phyloP scores from a whole-genome alignment of 1,139 yeast genomes.

The Candida labiduridarum region DNA sequence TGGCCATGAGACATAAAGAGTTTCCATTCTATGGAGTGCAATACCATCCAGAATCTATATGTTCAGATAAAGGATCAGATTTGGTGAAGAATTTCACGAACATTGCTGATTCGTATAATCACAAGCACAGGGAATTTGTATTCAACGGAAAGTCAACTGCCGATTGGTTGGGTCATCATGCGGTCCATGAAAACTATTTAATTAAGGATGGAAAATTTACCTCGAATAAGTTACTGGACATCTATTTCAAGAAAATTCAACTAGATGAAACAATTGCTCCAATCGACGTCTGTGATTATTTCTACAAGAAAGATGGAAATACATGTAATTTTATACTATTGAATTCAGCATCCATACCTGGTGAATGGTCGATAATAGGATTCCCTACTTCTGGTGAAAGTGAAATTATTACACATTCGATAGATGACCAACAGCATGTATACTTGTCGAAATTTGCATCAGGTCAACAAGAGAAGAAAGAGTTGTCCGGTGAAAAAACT shows the following conservation, averaged over 20 bases:
- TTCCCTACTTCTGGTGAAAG: conserved; percentile 57
- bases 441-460: conserved; percentile 20
- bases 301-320: conserved; percentile 19
- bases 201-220: conserved; percentile 14
- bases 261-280: conserved; percentile 24
- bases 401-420: conserved; percentile 67
- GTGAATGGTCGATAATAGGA: conserved; percentile 87
- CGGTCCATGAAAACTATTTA: conserved; percentile 16
- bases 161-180: conserved; percentile 14
- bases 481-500: conserved; percentile 9
- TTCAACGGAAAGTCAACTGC: neutral
- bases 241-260: conserved; percentile 21
- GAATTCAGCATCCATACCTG: conserved; percentile 79
- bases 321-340: conserved; percentile 54
- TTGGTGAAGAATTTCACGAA: conserved; percentile 65
- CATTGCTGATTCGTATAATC: conserved; percentile 48
- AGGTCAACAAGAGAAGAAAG: conserved; percentile 10
- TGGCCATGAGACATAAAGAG: conserved; percentile 71
- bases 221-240: conserved; percentile 4
- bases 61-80: conserved; percentile 67
- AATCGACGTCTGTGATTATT: conserved; percentile 54
- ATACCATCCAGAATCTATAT: conserved; percentile 94
- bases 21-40: conserved; percentile 92
- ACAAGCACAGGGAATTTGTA: conserved; percentile 15
- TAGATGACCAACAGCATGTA: conserved; percentile 34